Evolutionary conservation across 2,329 filamentous ascomycete genomes (phyloP).

Genomic region (Bipolaris gigantea): DNA sequence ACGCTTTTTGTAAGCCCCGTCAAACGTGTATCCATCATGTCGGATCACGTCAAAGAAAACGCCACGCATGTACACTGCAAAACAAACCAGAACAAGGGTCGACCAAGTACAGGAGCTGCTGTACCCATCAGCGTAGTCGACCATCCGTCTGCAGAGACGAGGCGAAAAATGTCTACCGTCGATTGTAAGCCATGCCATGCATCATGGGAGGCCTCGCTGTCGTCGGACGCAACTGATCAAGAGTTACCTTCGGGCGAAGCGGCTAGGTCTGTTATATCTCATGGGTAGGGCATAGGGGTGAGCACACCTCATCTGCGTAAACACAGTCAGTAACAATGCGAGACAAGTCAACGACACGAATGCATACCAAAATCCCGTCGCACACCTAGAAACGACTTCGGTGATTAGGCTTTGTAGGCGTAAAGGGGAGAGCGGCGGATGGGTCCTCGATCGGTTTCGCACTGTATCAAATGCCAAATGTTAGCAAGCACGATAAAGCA

Average conservation of each 20-base stretch:
- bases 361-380: slow-evolving; percentile 9
- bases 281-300: slow-evolving; percentile 1
- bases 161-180: neutral
- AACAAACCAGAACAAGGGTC: neutral
- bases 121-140: slow-evolving; percentile 5
- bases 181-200: neutral
- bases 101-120: neutral
- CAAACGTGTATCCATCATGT: neutral
- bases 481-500: slow-evolving; percentile 14
- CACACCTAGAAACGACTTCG: slow-evolving; percentile 21
- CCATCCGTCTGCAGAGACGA: neutral
- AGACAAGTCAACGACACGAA: neutral
- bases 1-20: neutral
- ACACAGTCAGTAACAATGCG: slow-evolving; percentile 1
- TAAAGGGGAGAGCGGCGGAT: slow-evolving; percentile 1
- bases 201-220: neutral
- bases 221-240: neutral
- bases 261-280: neutral
- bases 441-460: slow-evolving; percentile 15
- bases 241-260: slow-evolving; percentile 8
- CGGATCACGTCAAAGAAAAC: neutral
- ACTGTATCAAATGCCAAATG: slow-evolving; percentile 11
- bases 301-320: slow-evolving; percentile 10
- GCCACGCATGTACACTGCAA: slow-evolving; percentile 4
- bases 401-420: slow-evolving; percentile 14